A percentile compares a stretch with the other conserved stretches of the same genome.
Evolutionary conservation across 2,329 filamentous ascomycete genomes (phyloP).

Genomic region (Dactylellina haptotyla): DNA sequence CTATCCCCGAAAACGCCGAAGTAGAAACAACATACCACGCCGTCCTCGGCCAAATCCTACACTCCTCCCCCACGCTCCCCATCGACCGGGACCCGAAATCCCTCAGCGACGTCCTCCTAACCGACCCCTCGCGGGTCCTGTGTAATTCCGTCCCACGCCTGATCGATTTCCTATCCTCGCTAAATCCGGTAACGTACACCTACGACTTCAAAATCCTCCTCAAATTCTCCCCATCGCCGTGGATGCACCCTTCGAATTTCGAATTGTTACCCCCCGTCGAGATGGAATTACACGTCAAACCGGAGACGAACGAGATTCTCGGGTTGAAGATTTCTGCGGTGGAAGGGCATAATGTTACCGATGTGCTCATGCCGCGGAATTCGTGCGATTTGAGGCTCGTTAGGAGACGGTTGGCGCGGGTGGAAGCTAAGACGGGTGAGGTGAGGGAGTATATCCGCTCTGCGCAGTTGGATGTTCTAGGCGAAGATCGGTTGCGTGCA

Average conservation of each 20-base stretch:
- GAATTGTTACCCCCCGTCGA: constrained; percentile 56
- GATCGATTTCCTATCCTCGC: constrained; percentile 40
- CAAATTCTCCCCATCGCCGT: constrained; percentile 57
- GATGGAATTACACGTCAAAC: constrained; percentile 55
- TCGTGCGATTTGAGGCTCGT: constrained; percentile 56
- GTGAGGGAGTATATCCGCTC: constrained; percentile 20
- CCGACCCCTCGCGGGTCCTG: constrained; percentile 30
- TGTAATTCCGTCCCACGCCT: constrained; percentile 54
- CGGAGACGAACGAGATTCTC: constrained; percentile 42
- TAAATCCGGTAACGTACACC: constrained; percentile 39
- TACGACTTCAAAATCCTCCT: constrained; percentile 53
- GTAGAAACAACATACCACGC: constrained; percentile 38
- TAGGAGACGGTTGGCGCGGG: constrained; percentile 4
- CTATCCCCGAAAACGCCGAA: constrained; percentile 19
- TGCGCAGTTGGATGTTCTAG: constrained; percentile 35
- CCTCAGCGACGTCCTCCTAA: constrained; percentile 15
- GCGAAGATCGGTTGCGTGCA: constrained; percentile 35
- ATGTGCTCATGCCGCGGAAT: constrained; percentile 56
- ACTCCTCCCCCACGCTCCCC: constrained; percentile 49
- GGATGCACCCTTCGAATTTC: constrained; percentile 54
- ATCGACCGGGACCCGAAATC: constrained; percentile 28
- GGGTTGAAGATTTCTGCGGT: constrained; percentile 53
- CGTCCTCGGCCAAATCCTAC: constrained; percentile 50
- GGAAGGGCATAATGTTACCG: constrained; percentile 54
- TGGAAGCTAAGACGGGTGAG: constrained; percentile 26